These are phyloP conservation scores for Sugiyamaella japonica DNA, from an alignment of 1,139 yeast species.

Conservation along the genomic window DNA sequence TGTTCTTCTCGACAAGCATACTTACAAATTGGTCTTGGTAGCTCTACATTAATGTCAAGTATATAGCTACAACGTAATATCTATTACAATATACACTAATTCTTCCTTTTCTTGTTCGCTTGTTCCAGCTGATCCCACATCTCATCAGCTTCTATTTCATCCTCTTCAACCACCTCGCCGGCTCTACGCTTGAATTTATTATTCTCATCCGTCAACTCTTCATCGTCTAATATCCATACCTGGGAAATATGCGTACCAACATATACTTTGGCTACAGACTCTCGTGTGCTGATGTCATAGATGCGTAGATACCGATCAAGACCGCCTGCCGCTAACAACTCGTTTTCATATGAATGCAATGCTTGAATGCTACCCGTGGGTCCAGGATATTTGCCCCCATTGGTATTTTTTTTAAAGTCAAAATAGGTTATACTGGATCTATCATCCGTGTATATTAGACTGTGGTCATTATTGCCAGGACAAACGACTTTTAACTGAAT, in stretches of 20 bases:
- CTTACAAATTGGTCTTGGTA: no score
- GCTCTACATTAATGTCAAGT: no score
- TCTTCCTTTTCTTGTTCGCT: constrained; percentile 39
- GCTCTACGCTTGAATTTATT: constrained; percentile 21
- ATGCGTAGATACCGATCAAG: constrained; percentile 83
- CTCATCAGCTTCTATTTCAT: constrained; percentile 34
- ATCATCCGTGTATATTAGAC: constrained; percentile 32
- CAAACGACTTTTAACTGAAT: constrained; percentile 27
- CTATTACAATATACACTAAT: background rate
- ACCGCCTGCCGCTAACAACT: constrained; percentile 63
- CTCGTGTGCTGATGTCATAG: constrained; percentile 59
- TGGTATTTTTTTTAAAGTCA: constrained; percentile 20
- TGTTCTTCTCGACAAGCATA: no score
- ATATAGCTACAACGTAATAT: no score
- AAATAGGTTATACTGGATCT: constrained; percentile 30
- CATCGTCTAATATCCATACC: constrained; percentile 48
- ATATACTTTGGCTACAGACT: constrained; percentile 67
- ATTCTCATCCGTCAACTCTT: constrained; percentile 27
- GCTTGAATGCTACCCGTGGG: constrained; percentile 36
- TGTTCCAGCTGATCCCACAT: constrained; percentile 37
- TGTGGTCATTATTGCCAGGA: constrained; percentile 18
- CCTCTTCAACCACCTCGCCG: constrained; percentile 23
- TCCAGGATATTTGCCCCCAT: constrained; percentile 34
- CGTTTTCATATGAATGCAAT: constrained; percentile 22
- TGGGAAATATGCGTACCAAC: constrained; percentile 71